A percentile compares a stretch with the other conserved stretches of the same genome.
phyloP scores from a whole-genome alignment of 768 basidiomycete genomes.

The Cytidiella melzeri region DNA sequence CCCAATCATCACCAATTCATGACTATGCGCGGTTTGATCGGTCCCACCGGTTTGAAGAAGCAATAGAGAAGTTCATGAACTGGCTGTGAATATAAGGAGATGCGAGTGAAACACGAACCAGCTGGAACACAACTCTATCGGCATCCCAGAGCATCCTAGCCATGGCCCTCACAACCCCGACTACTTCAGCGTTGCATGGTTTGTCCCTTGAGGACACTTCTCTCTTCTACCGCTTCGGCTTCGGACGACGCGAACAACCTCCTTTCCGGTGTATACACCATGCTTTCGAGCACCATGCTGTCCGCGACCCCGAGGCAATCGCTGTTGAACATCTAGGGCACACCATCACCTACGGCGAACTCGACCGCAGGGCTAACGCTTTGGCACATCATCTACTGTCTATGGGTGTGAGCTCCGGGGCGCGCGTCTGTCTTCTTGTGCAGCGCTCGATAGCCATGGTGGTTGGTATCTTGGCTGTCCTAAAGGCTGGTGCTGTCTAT shows the following conservation, averaged over 20 bases:
- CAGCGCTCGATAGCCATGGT: constrained; percentile 50
- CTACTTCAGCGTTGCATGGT: constrained; percentile 4
- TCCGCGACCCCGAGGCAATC: constrained; percentile 32
- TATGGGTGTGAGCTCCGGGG: constrained; percentile 38
- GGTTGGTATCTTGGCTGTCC: constrained; percentile 46
- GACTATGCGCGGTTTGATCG: no score
- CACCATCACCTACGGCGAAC: constrained; percentile 43
- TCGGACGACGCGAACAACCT: constrained; percentile 30
- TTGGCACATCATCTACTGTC: constrained; percentile 39
- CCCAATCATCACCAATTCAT: no score
- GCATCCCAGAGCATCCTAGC: no score
- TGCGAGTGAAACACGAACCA: background rate
- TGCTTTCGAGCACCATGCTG: constrained; percentile 45
- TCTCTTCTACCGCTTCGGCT: constrained; percentile 40
- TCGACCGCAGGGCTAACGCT: constrained; percentile 42
- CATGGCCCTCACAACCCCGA: constrained; percentile 12
- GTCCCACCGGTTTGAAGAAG: constrained; percentile 10
- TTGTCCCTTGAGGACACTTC: constrained; percentile 37
- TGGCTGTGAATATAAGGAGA: constrained; percentile 9
- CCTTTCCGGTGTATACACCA: constrained; percentile 50
- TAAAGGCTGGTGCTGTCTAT: constrained; percentile 55
- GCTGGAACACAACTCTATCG: no score
- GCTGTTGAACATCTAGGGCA: constrained; percentile 44
- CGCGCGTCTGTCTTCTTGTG: constrained; percentile 49
- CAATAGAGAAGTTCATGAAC: constrained; percentile 11